Base-by-base conservation (phyloP, 2,329 filamentous ascomycete species). In the Cadophora sp. region DNA sequence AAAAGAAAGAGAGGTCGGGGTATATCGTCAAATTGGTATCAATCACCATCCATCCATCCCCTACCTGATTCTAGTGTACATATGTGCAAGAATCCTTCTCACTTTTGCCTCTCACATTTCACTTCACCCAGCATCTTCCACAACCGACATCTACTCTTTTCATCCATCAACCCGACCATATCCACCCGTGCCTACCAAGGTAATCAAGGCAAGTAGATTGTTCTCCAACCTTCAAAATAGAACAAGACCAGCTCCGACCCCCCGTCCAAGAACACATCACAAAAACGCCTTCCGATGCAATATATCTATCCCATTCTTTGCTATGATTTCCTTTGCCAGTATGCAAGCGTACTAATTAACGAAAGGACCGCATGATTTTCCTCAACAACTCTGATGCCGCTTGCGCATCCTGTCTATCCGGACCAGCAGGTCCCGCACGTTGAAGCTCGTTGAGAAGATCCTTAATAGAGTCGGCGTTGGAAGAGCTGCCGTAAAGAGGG, bases 401-500 rank as follows among this genome's bases (percentile, higher is more conserved):
- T 65, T 80, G 80, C 62, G 80, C 73, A 53, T 79, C 76, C 36
- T 78, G 73, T 24, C 53, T 47, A 1, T 62, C 47, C 30, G 66
- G 43, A 36, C 60, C 64, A 9, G 60, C 33, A 9, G 65, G 41
- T 16, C 53, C 53, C 43, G 24, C 60, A 8, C 48, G 13, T 16
- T 47, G 78, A 45, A 87, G 73, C 62, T 83, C 76, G 20, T 78
- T 71, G 59, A 85, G 74, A 58, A 81, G 78, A 69, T 84, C 80
- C 8, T 76, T 77, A 7, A 85, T 78, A 4, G 81, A 78, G 48
- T 81, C 79, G 3, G 85, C 84, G 69, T 87, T 87, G 63, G 84
- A 82, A 48, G 89, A 85, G 61, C 86, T 85, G 14, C 89, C 89
- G 72, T 89, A 90, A 13, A 87, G 76, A 7, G 81, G 77, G 2